Base-by-base conservation (phyloP, 176 grass and related monocot species). In the Tuctoria greenei region DNA sequence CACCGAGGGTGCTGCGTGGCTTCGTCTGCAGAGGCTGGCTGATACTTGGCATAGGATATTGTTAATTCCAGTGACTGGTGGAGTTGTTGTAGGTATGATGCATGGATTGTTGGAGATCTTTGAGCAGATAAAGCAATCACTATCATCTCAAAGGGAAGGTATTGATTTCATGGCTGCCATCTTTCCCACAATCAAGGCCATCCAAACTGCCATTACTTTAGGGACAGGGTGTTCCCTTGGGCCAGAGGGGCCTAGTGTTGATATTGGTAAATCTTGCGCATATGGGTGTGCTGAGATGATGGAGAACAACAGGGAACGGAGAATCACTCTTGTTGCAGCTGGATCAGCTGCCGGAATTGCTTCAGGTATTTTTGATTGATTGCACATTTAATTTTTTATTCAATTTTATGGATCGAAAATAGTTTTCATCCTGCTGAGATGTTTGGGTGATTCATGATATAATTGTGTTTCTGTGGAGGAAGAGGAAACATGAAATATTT, bases 261-360 rank as follows among this genome's bases (percentile, higher is more conserved):
- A 98, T 82, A 98, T 98, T 69, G 95, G 95, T 17, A 94, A 90
- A 84, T 98, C 91, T 0, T 98, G 95, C 14, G 95, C 95, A 51
- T 84, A 90, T 84, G 95, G 95, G n/a, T 98, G 95, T 72, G 93
- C 95, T 63, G 91, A 98, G 84, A 94, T 98, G 95, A 98, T 98
- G 95, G 95, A 98, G 57, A 94, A 98, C 78, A 94, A 98, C 59
- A 89, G 95, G 57, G 95, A 98, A 69, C 79, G 95, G 44, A 92
- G 84, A 46, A 98, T 94, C 71, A 91, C 95, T 84, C 89, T 98
- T 75, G 74, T 94, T 82, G 95, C 95, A 44, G 91, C 95, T 21
- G 91, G 95, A 69, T 93, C 95, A 37, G 95, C 95, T 86, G 95
- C 95, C 86, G 95, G 95, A 86, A 98, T 98, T 57, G 95, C 95